phyloP scores from a whole-genome alignment of 441 rosid genomes.

The Jatropha podagrica region DNA sequence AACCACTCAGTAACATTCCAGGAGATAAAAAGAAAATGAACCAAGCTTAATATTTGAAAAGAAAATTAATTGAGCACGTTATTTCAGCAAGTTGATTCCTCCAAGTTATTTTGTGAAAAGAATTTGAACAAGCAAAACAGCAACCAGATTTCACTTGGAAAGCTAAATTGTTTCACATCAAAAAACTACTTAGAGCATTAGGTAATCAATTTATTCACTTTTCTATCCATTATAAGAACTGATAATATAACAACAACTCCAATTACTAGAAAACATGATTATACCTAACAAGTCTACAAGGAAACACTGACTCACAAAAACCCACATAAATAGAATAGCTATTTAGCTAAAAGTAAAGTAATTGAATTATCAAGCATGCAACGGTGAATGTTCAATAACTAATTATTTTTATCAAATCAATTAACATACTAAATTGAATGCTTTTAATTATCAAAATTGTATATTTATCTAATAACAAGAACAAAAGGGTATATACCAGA shows the following conservation, averaged over 20 bases:
- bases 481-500: constrained; percentile 30
- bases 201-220: neutral
- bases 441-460: neutral
- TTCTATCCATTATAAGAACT: neutral
- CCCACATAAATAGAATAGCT: neutral
- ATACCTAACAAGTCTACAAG: neutral
- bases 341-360: neutral
- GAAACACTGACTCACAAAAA: neutral
- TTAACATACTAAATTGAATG: neutral
- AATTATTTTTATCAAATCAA: neutral
- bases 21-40: neutral
- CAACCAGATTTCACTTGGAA: neutral
- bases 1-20: no score
- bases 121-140: neutral
- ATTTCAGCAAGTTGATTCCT: neutral
- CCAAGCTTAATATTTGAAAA: neutral
- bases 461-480: neutral
- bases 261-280: neutral
- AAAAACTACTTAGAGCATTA: neutral
- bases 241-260: neutral
- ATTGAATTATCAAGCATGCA: neutral
- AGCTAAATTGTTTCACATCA: neutral
- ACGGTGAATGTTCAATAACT: neutral
- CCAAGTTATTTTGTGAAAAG: neutral
- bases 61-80: neutral